Percentiles rank a stretch among this genome's conserved stretches.
Conservation (phyloP, 257 asterid genomes). For the Fraxinus anomala region DNA sequence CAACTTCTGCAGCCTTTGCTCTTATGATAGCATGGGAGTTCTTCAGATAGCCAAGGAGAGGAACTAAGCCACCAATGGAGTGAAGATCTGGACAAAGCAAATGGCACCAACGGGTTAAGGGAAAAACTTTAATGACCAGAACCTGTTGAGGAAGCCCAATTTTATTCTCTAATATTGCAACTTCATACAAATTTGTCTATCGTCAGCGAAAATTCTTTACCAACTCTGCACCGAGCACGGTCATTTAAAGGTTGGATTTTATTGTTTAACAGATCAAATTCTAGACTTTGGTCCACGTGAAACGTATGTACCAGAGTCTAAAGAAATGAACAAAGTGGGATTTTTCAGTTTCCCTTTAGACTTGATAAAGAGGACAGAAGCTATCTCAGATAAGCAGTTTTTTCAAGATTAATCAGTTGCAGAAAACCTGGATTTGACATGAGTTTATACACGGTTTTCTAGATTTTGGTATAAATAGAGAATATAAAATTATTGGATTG, state of each 20-base stretch:
- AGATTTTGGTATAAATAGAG: neutral
- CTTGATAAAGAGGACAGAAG: neutral
- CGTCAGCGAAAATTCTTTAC: neutral
- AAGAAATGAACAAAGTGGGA: neutral
- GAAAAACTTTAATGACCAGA: neutral
- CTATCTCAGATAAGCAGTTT: neutral
- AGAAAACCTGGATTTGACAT: neutral
- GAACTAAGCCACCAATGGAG: conserved; percentile 83
- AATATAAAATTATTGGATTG: neutral
- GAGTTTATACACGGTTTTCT: neutral
- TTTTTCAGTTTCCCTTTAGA: neutral
- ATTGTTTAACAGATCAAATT: neutral
- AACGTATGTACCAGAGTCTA: neutral
- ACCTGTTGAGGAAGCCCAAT: neutral
- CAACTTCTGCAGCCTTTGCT: conserved; percentile 95
- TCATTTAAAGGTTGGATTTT: neutral
- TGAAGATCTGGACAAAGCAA: conserved; percentile 62
- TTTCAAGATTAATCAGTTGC: neutral
- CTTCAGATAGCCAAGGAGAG: conserved; percentile 70
- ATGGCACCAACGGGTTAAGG: conserved; percentile 2
- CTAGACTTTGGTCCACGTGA: neutral
- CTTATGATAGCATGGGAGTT: conserved; percentile 73
- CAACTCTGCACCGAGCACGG: neutral
- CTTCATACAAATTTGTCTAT: neutral
- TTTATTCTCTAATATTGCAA: neutral